A percentile compares a stretch with the other conserved stretches of the same genome.
Evolutionary conservation across 108 stramenopile genomes (phyloP).

Genomic region (Cyclotella distinguenda): DNA sequence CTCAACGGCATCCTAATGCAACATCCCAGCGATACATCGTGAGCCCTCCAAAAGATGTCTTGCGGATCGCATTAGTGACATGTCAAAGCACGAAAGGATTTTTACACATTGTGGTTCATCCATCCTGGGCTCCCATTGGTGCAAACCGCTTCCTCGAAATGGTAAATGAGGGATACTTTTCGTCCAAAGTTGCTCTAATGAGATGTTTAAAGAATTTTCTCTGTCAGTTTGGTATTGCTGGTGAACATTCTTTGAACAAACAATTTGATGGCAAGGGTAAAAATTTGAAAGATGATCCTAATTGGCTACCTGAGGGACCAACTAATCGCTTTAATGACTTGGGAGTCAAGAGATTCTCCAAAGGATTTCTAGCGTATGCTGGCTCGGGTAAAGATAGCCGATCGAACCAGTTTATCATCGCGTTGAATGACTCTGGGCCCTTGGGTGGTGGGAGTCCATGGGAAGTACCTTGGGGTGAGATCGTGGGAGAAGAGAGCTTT

Average conservation of each 20-base stretch:
- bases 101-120: slow-evolving; percentile 59
- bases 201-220: slow-evolving; percentile 76
- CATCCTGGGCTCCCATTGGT: slow-evolving; percentile 82
- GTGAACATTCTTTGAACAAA: slow-evolving; percentile 47
- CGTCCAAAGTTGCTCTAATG: slow-evolving; percentile 70
- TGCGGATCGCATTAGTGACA: slow-evolving; percentile 27
- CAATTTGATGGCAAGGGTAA: slow-evolving; percentile 31
- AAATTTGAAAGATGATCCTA: slow-evolving; percentile 65
- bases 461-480: slow-evolving; percentile 76
- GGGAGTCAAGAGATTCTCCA: slow-evolving; percentile 71
- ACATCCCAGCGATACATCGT: slow-evolving; percentile 32
- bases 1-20: slow-evolving; percentile 31
- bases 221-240: slow-evolving; percentile 86
- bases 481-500: slow-evolving; percentile 57
- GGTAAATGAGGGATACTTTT: slow-evolving; percentile 74
- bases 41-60: slow-evolving; percentile 23
- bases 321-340: slow-evolving; percentile 57
- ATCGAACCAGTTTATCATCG: slow-evolving; percentile 67
- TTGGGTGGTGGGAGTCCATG: slow-evolving; percentile 79
- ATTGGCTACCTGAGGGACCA: slow-evolving; percentile 81
- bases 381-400: slow-evolving; percentile 65
- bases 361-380: slow-evolving; percentile 77
- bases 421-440: slow-evolving; percentile 51
- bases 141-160: slow-evolving; percentile 75
- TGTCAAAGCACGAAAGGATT: slow-evolving; percentile 46